Conservation (phyloP, 495 filamentous ascomycete species). For the Neurospora tetraspora region DNA sequence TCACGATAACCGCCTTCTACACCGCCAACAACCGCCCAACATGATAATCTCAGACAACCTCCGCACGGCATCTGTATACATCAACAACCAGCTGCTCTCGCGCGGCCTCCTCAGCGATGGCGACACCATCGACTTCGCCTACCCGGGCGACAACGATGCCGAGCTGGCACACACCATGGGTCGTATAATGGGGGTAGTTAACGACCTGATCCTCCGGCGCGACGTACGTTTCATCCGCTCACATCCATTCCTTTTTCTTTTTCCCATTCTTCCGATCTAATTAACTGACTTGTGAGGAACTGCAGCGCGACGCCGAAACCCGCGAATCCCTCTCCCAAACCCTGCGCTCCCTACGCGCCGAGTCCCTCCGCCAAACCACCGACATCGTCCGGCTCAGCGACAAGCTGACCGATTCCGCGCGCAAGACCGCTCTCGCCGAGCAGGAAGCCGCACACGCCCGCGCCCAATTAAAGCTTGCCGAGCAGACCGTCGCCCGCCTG, state of each 20-base stretch:
- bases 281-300: no score
- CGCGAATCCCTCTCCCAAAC: conserved; percentile 71
- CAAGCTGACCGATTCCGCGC: conserved; percentile 60
- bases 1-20: neutral
- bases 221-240: conserved; percentile 50
- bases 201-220: conserved; percentile 75
- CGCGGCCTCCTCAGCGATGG: conserved; percentile 81
- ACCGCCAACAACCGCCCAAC: conserved; percentile 1
- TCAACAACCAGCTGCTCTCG: conserved; percentile 91
- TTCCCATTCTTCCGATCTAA: neutral
- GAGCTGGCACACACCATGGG: conserved; percentile 64
- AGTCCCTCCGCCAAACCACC: conserved; percentile 58
- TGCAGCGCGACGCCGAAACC: conserved; percentile 77
- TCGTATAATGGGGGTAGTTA: conserved; percentile 80
- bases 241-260: neutral
- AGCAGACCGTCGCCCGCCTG: conserved; percentile 55
- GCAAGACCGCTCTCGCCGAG: conserved; percentile 64
- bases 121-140: conserved; percentile 73
- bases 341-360: conserved; percentile 61
- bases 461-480: conserved; percentile 57
- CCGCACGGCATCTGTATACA: conserved; percentile 80
- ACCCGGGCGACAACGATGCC: conserved; percentile 54
- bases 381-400: conserved; percentile 49
- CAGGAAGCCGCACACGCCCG: conserved; percentile 62
- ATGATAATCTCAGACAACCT: conserved; percentile 74